Percentiles rank a stretch among this genome's conserved stretches.
These are phyloP conservation scores for Solanum hybrid DNA, from an alignment of 305 asterid species.

Conservation along the genomic window DNA sequence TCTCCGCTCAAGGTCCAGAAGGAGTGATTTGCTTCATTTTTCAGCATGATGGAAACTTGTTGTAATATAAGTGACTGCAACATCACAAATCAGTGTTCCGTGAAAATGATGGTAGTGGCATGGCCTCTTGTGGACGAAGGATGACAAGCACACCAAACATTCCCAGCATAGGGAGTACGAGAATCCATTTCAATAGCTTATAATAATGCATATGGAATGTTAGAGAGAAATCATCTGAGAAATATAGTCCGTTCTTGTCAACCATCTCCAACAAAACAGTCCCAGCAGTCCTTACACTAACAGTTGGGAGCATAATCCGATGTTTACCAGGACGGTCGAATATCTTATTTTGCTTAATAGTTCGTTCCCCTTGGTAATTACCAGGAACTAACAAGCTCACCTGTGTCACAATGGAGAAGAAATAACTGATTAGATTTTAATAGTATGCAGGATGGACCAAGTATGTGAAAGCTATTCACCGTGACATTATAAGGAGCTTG, in stretches of 20 bases:
- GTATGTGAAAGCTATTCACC: conserved; percentile 25
- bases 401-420: conserved; percentile 22
- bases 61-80: not conserved
- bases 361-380: conserved; percentile 93
- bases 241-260: conserved; percentile 77
- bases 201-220: conserved; percentile 88
- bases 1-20: not conserved
- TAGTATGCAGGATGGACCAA: not conserved
- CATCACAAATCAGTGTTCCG: conserved; percentile 74
- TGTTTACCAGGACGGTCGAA: conserved; percentile 57
- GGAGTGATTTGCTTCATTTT: not conserved
- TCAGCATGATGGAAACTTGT: not conserved
- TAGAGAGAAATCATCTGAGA: conserved; percentile 84
- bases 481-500: conserved; percentile 94
- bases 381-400: conserved; percentile 94
- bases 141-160: conserved; percentile 89
- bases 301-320: conserved; percentile 72
- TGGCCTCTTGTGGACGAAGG: conserved; percentile 81
- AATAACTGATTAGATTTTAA: conserved; percentile 1
- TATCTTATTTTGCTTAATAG: conserved; percentile 57
- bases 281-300: conserved; percentile 77
- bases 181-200: conserved; percentile 87
- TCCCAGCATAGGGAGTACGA: conserved; percentile 94
- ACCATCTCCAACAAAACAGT: conserved; percentile 93
- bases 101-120: conserved; percentile 94